Evolutionary conservation across 176 grass and related monocot genomes (phyloP).

Genomic region (Oryza nivara): DNA sequence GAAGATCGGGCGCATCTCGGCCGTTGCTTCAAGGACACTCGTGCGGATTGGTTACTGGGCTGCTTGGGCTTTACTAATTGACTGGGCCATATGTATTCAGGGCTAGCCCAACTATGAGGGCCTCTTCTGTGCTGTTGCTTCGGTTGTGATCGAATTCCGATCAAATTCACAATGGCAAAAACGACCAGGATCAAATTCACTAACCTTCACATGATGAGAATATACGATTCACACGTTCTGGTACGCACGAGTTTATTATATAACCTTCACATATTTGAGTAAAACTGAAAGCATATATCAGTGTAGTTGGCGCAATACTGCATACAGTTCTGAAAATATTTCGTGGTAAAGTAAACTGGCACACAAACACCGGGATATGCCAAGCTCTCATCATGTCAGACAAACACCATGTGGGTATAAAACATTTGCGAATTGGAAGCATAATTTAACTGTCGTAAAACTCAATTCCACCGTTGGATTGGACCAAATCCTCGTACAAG

Average conservation of each 20-base stretch:
- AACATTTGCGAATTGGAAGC: conserved; percentile 2
- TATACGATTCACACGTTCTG: background rate
- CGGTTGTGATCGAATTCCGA: background rate
- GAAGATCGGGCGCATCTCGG: conserved; percentile 10
- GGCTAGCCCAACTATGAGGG: too few relatives aligned
- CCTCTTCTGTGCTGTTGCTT: too few relatives aligned
- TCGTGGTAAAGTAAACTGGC: background rate
- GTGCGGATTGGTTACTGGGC: background rate
- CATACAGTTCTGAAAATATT: too few relatives aligned
- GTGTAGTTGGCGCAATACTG: too few relatives aligned
- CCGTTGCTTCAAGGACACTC: background rate
- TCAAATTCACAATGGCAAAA: background rate
- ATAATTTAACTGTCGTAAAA: conserved; percentile 28
- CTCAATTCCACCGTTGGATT: conserved; percentile 32
- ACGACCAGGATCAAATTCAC: background rate
- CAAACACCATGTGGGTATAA: background rate
- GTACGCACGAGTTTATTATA: too few relatives aligned
- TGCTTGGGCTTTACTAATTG: background rate
- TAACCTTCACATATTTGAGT: background rate
- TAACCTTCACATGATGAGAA: background rate
- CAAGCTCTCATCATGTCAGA: background rate
- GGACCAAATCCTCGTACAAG: conserved; percentile 33
- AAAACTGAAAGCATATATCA: background rate
- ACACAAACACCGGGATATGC: background rate
- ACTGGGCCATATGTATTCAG: background rate